Evolutionary conservation across 495 filamentous ascomycete genomes (phyloP).

Genomic region (Aspergillus hancockii): DNA sequence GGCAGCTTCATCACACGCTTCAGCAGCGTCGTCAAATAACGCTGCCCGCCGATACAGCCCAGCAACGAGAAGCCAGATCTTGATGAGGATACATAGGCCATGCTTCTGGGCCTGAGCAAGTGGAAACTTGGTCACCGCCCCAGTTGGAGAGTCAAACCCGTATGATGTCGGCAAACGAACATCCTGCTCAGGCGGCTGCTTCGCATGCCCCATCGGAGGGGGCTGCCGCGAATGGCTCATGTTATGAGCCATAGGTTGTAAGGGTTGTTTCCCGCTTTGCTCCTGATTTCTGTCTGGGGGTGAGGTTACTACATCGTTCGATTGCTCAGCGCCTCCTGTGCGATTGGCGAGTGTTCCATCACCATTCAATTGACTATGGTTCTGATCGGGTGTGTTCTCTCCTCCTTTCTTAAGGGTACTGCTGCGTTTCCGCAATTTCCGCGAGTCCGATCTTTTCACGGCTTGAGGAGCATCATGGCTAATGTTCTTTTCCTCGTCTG

Average conservation of each 20-base stretch:
- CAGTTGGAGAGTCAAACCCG: conserved; percentile 47
- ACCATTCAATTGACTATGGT: conserved; percentile 15
- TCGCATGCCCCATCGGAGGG: conserved; percentile 43
- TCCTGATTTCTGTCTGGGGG: conserved; percentile 26
- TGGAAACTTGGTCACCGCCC: conserved; percentile 39
- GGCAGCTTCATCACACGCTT: conserved; percentile 78
- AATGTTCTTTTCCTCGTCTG: conserved; percentile 37
- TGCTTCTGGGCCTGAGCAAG: conserved; percentile 51
- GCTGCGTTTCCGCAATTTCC: conserved; percentile 49
- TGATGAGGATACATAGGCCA: conserved; percentile 63
- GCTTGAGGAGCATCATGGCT: conserved; percentile 24
- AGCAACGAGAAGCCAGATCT: conserved; percentile 86
- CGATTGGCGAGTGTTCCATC: conserved; percentile 19
- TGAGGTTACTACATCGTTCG: conserved; percentile 6
- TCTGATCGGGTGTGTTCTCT: conserved; percentile 15
- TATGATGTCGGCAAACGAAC: conserved; percentile 47
- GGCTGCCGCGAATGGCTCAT: conserved; percentile 43
- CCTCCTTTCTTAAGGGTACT: conserved; percentile 33
- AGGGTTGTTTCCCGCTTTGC: conserved; percentile 37
- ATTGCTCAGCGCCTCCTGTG: conserved; percentile 10
- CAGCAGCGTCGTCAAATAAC: conserved; percentile 73
- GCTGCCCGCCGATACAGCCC: conserved; percentile 82
- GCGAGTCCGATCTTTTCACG: conserved; percentile 39
- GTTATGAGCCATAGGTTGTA: conserved; percentile 54
- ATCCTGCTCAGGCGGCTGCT: conserved; percentile 55